Base-by-base conservation (phyloP, 2,329 filamentous ascomycete genomes). In the Aureobasidium vineae region DNA sequence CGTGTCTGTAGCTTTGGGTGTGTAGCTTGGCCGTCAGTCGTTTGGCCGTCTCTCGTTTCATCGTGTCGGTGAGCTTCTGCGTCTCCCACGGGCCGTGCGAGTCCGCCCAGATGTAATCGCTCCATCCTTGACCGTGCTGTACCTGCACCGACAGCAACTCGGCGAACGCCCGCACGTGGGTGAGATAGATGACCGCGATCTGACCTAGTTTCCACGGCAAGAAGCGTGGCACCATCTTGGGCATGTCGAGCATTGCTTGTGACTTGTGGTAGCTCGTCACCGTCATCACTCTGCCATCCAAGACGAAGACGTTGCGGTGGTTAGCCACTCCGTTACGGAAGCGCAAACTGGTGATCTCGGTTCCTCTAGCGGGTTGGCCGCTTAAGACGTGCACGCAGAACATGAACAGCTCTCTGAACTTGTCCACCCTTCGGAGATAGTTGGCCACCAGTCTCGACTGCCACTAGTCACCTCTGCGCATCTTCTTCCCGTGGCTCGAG, bases 251-350 rank as follows among this genome's bases (percentile, higher is more conserved):
- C 63, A 73, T 54, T n/a, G 64, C 72, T 66, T 71, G 61, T 28
- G 52, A 72, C 70, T 74, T 74, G 43, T 73, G 21, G 68, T 73
- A 74, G 41, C 66, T 43, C 28, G 69, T 67, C 0, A 73, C 69
- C 11, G 65, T 68, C 8, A 73, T 70, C 0, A 73, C 64, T 23
- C 68, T 36, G 26, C 69, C 57, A 13, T 71, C 52, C 23, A 72
- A 54, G 7, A 71, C 56, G 43, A 73, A 72, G 47, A 73, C 66
- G 45, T 73, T 73, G 2, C 65, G 49, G 67, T 72, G 65, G 53
- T 72, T 56, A 16, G 70, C 64, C 23, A 68, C 47, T 13, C 71
- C 60, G 31, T 73, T 72, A 13, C 38, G 40, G 63, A 69, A 69
- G 26, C 66, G 61, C 8, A 71, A 57, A 13, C 66, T 67, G 2